A percentile compares a stretch with the other conserved stretches of the same genome.
Conservation (phyloP, 2,329 filamentous ascomycete species). For the Colletotrichum echinochloae region DNA sequence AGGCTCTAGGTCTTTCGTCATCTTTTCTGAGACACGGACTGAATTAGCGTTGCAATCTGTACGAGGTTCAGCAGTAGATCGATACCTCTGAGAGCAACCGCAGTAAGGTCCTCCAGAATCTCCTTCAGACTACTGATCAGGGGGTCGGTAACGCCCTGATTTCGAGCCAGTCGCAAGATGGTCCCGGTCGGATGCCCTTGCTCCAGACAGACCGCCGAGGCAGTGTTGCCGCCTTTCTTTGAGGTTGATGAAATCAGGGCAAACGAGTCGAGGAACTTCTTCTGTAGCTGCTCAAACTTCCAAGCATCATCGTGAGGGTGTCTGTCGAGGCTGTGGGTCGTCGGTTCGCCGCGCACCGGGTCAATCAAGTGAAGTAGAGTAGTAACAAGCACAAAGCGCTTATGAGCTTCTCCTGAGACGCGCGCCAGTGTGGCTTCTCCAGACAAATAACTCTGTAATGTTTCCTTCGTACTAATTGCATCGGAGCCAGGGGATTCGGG, state of each 20-base stretch:
- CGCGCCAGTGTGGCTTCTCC: no score
- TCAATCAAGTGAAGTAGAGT: conserved; percentile 44
- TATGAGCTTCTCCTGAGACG: not conserved
- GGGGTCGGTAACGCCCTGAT: conserved; percentile 42
- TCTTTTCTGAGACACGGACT: not conserved
- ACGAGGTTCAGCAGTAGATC: no score
- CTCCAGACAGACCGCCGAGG: conserved; percentile 49
- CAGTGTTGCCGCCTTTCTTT: conserved; percentile 42
- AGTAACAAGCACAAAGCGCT: conserved; percentile 8
- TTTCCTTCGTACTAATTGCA: not conserved
- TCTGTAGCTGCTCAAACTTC: conserved; percentile 40
- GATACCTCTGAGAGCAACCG: not conserved
- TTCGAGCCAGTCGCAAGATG: conserved; percentile 48
- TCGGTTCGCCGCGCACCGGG: conserved; percentile 46
- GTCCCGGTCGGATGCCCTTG: conserved; percentile 42
- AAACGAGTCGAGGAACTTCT: conserved; percentile 51
- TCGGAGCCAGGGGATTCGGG: not conserved
- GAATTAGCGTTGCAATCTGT: no score
- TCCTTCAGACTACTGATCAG: conserved; percentile 27
- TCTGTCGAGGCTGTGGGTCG: conserved; percentile 18
- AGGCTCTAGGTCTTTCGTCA: not conserved
- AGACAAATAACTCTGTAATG: no score
- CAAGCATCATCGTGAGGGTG: conserved; percentile 41
- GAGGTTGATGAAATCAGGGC: conserved; percentile 48
- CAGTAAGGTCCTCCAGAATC: conserved; percentile 35